Base-by-base conservation (phyloP, 805 yeast genomes). In the Yamadazyma akitaensis region DNA sequence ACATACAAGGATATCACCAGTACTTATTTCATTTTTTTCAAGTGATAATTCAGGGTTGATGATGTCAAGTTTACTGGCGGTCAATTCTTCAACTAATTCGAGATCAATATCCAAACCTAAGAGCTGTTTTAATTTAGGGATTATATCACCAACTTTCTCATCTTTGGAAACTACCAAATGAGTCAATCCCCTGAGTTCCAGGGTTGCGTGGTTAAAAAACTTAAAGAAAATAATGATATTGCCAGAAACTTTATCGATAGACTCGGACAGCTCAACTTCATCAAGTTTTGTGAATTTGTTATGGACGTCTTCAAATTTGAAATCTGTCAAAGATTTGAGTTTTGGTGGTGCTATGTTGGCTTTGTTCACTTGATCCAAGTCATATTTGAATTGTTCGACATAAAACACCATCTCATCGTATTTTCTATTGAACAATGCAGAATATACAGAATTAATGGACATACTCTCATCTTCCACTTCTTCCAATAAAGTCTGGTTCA, bases 1-100 rank as follows among this genome's bases (percentile, higher is more conserved):
- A 11, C 68, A 61, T 8, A 65, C 64, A 24, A 87, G 59, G 13
- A 87, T 84, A 58, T 87, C 95, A 55, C 95, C 95, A 47, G 75
- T 77, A 5, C 73, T 70, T 16, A 86, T 59, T 53, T 87, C 94
- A 33, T 75, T 67, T 48, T 78, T 75, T 52, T 75, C 78, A 57
- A 79, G 79, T 1, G 81, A 69, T 30, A 55, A 54, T n/a, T 53
- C 48, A 8, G 60, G 57, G 38, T 64, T 73, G 35, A 83, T 49
- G 11, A 57, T 56, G 19, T 80, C 81, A 33, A 84, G 71, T 31
- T 75, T 73, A 5, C 68, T 68, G 2, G 80, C 79, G 33, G 80
- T 77, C 19, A 84, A 62, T 55, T 87, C 95, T 61, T 87, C 95
- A 51, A 59, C 66, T 30, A 79, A 54, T 11, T 67, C 61, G 0